Evolutionary conservation across 2,329 filamentous ascomycete species (phyloP).

Genomic region (Chrysosporium keratinophilum): DNA sequence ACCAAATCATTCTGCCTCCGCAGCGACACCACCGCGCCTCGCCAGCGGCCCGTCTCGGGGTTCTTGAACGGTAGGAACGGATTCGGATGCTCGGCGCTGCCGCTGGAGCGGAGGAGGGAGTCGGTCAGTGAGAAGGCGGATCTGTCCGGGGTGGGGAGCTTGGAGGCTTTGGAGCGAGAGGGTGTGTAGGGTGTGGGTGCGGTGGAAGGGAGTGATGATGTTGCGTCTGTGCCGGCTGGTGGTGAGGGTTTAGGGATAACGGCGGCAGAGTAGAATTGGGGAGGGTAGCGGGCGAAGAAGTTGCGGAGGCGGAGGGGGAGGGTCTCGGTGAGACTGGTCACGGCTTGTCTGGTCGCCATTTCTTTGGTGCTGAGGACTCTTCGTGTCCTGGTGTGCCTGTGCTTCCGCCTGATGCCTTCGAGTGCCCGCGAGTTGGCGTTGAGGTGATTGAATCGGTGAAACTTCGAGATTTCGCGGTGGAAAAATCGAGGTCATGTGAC

Average conservation of each 20-base stretch:
- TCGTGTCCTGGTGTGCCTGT: not conserved
- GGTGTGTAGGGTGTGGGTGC: slow-evolving; percentile 33
- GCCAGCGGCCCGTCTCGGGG: slow-evolving; percentile 68
- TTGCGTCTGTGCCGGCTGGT: slow-evolving; percentile 18
- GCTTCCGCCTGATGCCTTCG: not conserved
- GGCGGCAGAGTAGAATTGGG: slow-evolving; percentile 42
- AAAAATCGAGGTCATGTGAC: slow-evolving; percentile 7
- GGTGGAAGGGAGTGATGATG: slow-evolving; percentile 36
- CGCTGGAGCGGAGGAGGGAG: slow-evolving; percentile 29
- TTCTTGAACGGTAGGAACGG: slow-evolving; percentile 76
- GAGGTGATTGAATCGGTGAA: slow-evolving; percentile 9
- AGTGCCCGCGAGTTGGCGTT: slow-evolving; percentile 7
- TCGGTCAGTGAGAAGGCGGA: slow-evolving; percentile 25
- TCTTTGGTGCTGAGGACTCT: not conserved
- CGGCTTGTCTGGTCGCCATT: slow-evolving; percentile 15
- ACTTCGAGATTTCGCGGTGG: not conserved
- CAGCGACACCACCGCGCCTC: slow-evolving; percentile 70
- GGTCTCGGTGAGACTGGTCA: slow-evolving; percentile 48
- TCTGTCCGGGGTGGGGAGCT: slow-evolving; percentile 19
- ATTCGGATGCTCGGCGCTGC: slow-evolving; percentile 50
- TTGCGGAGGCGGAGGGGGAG: slow-evolving; percentile 68
- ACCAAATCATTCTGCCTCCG: slow-evolving; percentile 73
- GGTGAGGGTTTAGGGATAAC: slow-evolving; percentile 20
- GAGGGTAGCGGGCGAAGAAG: slow-evolving; percentile 87
- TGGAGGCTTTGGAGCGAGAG: slow-evolving; percentile 34